A percentile compares a stretch with the other conserved stretches of the same genome.
phyloP scores from a whole-genome alignment of 2,329 filamentous ascomycete species.

The Ophiobolus disseminans region DNA sequence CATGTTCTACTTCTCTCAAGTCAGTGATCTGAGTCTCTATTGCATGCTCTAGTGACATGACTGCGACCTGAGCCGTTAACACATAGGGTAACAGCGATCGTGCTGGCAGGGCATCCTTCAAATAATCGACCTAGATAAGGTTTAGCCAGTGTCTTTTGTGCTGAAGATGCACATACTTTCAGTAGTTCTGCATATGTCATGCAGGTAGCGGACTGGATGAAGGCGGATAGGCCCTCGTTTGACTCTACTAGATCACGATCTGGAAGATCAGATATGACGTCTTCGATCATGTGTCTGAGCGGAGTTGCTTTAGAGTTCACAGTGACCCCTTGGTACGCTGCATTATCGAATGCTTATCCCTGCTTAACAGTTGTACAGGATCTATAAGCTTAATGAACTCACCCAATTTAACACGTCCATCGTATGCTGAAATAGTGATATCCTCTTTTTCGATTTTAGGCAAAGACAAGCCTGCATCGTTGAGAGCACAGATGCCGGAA shows the following conservation, averaged over 20 bases:
- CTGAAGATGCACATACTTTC: constrained; percentile 10
- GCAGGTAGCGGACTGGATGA: constrained; percentile 4
- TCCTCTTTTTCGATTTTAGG: constrained; percentile 4
- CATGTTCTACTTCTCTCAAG: too few relatives aligned
- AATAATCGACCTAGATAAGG: constrained; percentile 9
- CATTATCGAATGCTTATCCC: constrained; percentile 4
- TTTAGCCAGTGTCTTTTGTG: too few relatives aligned
- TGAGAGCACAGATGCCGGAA: constrained; percentile 9
- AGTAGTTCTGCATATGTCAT: constrained; percentile 13
- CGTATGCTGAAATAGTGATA: constrained; percentile 11
- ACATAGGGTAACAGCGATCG: constrained; percentile 13
- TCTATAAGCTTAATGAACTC: background rate
- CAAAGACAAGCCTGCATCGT: constrained; percentile 8
- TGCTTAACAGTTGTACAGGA: constrained; percentile 3
- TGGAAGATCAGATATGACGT: constrained; percentile 4
- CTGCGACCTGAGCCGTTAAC: constrained; percentile 13
- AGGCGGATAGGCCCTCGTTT: constrained; percentile 8
- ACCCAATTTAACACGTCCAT: constrained; percentile 20
- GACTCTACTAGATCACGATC: background rate
- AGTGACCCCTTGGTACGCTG: background rate
- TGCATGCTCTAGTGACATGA: constrained; percentile 8
- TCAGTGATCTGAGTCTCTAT: constrained; percentile 5
- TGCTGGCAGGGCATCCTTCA: background rate
- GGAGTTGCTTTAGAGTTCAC: constrained; percentile 3
- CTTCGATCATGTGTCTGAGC: constrained; percentile 5